These are phyloP conservation scores for Exophiala viscosa DNA, from an alignment of 2,329 filamentous ascomycete species.

Conservation along the genomic window DNA sequence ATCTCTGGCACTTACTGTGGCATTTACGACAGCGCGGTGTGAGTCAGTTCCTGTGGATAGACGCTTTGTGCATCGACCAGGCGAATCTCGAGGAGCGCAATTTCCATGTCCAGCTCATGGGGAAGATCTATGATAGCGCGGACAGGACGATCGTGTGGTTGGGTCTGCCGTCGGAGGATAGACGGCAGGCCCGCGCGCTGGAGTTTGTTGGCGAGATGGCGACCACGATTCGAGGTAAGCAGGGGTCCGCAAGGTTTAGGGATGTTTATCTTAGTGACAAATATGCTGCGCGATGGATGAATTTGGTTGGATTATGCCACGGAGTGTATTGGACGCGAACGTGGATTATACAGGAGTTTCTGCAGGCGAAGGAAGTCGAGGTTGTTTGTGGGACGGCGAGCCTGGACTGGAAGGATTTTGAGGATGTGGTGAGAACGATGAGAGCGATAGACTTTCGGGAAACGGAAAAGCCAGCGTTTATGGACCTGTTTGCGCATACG, in stretches of 20 bases:
- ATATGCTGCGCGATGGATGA: constrained; percentile 11
- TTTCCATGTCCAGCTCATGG: constrained; percentile 27
- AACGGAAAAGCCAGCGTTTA: background rate
- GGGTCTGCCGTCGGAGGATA: constrained; percentile 28
- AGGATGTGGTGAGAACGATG: constrained; percentile 34
- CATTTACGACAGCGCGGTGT: constrained; percentile 24
- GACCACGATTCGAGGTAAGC: background rate
- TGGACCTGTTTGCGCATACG: constrained; percentile 20
- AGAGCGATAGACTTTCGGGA: background rate
- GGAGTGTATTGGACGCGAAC: constrained; percentile 27
- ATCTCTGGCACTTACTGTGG: constrained; percentile 23
- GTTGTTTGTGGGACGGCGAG: constrained; percentile 35
- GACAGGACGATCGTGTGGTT: constrained; percentile 25
- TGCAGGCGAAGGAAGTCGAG: constrained; percentile 23
- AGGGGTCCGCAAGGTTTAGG: background rate
- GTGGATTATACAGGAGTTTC: constrained; percentile 31
- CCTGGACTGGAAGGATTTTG: constrained; percentile 41
- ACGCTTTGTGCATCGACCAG: constrained; percentile 28
- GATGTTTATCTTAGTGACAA: constrained; percentile 5
- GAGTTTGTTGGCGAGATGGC: constrained; percentile 26
- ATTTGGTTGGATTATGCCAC: constrained; percentile 21
- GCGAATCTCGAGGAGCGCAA: constrained; percentile 26
- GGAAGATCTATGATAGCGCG: constrained; percentile 25
- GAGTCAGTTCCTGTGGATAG: constrained; percentile 24
- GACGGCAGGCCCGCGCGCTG: constrained; percentile 22